Base-by-base conservation (phyloP, 768 basidiomycete genomes). In the Auricularia sp. region DNA sequence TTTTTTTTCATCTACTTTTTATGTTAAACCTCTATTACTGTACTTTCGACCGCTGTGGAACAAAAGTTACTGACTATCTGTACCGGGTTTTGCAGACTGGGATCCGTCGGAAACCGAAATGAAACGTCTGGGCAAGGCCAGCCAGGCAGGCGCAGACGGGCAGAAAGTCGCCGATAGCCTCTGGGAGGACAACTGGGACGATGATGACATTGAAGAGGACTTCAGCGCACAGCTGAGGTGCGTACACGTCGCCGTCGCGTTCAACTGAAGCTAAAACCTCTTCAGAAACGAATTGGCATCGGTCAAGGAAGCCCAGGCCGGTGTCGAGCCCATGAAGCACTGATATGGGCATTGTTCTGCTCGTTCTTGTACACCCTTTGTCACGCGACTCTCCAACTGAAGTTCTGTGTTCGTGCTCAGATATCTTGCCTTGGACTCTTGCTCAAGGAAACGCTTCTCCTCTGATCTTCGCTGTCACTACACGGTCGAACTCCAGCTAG, bases 161-260 rank as follows among this genome's bases (percentile, higher is more conserved):
- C 56, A 86, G 70, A 88, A 88, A 39, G 87, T 87, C 51, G 90
- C 90, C 18, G 87, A 97, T 75, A 91, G 93, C 71, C 79, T 99
- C 11, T 99, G 97, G 97, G 97, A 99, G 79, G 97, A 98, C 70
- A 98, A 98, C 74, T 99, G 97, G 97, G 97, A 99, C 71, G 97
- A 99, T 70, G 97, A 99, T 77, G 96, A 98, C 76, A 87, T 97
- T 66, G 96, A 96, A 73, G 95, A 98, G 70, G 93, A 97, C 68
- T 99, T 99, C 73, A 94, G 92, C 70, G 87, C 91, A 62, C 93
- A 97, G 76, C 78, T 99, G 69, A 85, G 97, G 97, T 95, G 72
- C 78, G 16, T 34, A 66, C 33, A 33, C 8, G 53, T 29, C 29
- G 29, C 29, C 29, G 29, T 29, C 29, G 29, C 29, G 29, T 29